These are phyloP conservation scores for Hirschioporus abietinus DNA, from an alignment of 768 basidiomycete species.

Conservation along the genomic window DNA sequence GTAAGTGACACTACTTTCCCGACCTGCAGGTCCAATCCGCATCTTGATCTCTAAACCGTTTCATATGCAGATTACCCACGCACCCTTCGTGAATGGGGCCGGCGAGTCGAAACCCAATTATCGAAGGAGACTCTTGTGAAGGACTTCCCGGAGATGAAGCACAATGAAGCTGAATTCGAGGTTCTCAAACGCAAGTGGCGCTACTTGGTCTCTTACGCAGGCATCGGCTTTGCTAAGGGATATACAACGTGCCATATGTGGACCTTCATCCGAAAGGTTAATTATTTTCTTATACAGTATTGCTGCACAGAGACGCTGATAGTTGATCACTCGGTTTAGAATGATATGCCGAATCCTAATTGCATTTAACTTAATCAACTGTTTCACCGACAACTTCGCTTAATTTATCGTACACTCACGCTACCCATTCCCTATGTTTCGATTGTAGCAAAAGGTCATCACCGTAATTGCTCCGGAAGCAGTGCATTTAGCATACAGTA, in stretches of 20 bases:
- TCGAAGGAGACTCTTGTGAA: slow-evolving; percentile 49
- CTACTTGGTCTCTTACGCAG: slow-evolving; percentile 79
- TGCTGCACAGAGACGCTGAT: background rate
- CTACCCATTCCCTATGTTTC: background rate
- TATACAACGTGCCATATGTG: slow-evolving; percentile 84
- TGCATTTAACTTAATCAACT: background rate
- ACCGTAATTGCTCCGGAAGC: background rate
- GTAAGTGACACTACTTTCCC: slow-evolving; percentile 31
- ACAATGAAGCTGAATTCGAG: slow-evolving; percentile 47
- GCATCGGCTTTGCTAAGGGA: slow-evolving; percentile 77
- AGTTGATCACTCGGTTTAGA: background rate
- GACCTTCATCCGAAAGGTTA: slow-evolving; percentile 60
- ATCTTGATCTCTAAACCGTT: slow-evolving; percentile 18
- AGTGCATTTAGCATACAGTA: background rate
- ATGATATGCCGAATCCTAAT: background rate
- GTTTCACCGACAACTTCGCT: background rate
- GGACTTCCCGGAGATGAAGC: slow-evolving; percentile 56
- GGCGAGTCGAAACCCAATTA: slow-evolving; percentile 56
- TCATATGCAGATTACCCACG: slow-evolving; percentile 66
- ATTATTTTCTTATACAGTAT: background rate
- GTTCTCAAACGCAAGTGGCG: slow-evolving; percentile 77
- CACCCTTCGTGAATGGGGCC: slow-evolving; percentile 86
- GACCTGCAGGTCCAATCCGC: background rate
- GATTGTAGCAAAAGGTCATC: background rate
- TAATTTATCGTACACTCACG: background rate